Conservation (phyloP, 2,329 filamentous ascomycete species). For the Colletotrichum sublineola region DNA sequence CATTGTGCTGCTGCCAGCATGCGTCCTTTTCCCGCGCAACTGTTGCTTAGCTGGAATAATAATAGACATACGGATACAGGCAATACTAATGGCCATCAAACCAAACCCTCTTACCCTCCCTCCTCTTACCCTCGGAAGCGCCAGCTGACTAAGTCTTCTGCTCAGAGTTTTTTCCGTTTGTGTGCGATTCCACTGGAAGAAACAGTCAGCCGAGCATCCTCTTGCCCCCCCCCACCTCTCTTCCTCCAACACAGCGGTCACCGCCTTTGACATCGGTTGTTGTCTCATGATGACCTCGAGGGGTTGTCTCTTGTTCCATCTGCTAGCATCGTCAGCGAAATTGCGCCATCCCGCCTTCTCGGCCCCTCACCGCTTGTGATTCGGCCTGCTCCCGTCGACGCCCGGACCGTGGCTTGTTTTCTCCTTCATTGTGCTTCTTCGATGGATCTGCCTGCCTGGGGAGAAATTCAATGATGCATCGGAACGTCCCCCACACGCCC, state of each 20-base stretch:
- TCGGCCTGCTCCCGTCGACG: not conserved
- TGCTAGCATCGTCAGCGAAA: conserved; percentile 5
- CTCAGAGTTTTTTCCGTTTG: not conserved
- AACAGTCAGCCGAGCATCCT: not conserved
- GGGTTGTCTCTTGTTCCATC: not conserved
- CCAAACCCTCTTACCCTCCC: not conserved
- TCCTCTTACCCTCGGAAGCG: not conserved
- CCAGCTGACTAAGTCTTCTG: not conserved
- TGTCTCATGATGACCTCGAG: not conserved
- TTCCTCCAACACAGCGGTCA: not conserved
- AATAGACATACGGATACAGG: too few relatives aligned
- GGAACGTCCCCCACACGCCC: not conserved
- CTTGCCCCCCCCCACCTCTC: too few relatives aligned
- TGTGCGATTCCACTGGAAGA: not conserved
- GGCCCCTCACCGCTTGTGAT: conserved; percentile 1
- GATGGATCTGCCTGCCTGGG: not conserved
- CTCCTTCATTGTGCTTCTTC: conserved; percentile 1
- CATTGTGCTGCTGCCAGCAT: not conserved
- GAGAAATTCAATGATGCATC: not conserved
- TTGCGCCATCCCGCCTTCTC: not conserved
- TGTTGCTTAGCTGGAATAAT: not conserved
- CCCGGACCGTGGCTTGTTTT: conserved; percentile 2
- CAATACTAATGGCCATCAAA: not conserved
- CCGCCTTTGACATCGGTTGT: not conserved
- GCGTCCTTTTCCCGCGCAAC: conserved; percentile 13